phyloP scores from a whole-genome alignment of 2,329 filamentous ascomycete genomes.

The Penicillium aurantiogriseum region DNA sequence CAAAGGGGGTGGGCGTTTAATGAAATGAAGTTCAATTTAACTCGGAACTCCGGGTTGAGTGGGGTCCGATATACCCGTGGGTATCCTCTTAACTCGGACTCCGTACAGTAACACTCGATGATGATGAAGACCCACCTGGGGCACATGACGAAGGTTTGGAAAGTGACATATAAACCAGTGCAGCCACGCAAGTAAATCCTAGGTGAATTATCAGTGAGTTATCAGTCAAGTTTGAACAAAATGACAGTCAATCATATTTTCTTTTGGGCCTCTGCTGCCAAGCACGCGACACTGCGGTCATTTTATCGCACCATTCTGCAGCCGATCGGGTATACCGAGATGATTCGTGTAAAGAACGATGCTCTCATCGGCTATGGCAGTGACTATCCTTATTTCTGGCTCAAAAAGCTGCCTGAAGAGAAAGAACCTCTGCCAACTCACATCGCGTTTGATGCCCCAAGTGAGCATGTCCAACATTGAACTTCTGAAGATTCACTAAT shows the following conservation, averaged over 20 bases:
- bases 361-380: conserved; percentile 3
- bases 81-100: too few relatives aligned
- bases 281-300: background rate
- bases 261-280: background rate
- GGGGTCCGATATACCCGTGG: background rate
- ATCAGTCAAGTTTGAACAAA: background rate
- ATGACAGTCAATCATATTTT: conserved; percentile 10
- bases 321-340: background rate
- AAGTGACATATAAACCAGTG: background rate
- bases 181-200: background rate
- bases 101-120: too few relatives aligned
- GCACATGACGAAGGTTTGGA: background rate
- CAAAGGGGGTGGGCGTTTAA: background rate
- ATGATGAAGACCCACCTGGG: too few relatives aligned
- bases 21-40: background rate
- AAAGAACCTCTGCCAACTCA: background rate
- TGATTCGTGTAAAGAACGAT: background rate
- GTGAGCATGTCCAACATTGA: background rate
- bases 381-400: conserved; percentile 4
- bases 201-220: background rate
- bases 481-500: background rate
- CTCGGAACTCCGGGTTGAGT: conserved; percentile 8
- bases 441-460: conserved; percentile 3
- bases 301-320: conserved; percentile 2
- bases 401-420: background rate